Evolutionary conservation across 306 rosid species (phyloP), one percentile per base, ranked within the genome.

Genomic region (Cicer chorassanicum): DNA sequence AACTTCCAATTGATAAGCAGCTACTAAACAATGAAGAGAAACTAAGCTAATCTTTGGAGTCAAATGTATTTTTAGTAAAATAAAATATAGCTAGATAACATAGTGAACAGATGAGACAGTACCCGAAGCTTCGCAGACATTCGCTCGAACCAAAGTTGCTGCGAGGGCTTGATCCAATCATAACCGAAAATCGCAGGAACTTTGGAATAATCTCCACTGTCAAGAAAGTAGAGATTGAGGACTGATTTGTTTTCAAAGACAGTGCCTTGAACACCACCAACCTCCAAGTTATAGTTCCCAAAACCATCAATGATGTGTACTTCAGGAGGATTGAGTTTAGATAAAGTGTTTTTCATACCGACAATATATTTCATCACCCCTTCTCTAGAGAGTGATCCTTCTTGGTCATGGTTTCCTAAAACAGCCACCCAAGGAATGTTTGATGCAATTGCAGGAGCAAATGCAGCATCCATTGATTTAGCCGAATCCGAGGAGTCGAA

Each of bases 111-210:
- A 72, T 42, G 61, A 39, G 41, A 18, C 38, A 57, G 75, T 78
- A 93, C 98, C 97, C 7, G 70, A 59, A 93, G 97, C 54, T 68
- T 88, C 45, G 72, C 68, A 12, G 97, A 91, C 19, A 88, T 88
- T 46, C 46, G 72, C 62, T 88, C 82, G 63, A 91, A 91, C 98
- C 97, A 93, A 72, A 80, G 76, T 79, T 93, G 92, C 74, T 93
- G 98, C 41, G 98, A 93, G 56, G 96, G 84, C 81, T 89, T 93
- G 85, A 93, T 89, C 98, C 98, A 93, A 65, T 86, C 98, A 75
- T 91, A 93, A 51, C 92, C 88, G 74, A 4, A 9, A 56, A 93
- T 89, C 4, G 75, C 19, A 6, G 91, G 84, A 78, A 85, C 96
- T 0, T 89, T 87, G 65, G 91, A 89, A 76, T 89, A 84, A 80